Base-by-base conservation (phyloP, 768 basidiomycete genomes). In the Cystobasidium tubakii region DNA sequence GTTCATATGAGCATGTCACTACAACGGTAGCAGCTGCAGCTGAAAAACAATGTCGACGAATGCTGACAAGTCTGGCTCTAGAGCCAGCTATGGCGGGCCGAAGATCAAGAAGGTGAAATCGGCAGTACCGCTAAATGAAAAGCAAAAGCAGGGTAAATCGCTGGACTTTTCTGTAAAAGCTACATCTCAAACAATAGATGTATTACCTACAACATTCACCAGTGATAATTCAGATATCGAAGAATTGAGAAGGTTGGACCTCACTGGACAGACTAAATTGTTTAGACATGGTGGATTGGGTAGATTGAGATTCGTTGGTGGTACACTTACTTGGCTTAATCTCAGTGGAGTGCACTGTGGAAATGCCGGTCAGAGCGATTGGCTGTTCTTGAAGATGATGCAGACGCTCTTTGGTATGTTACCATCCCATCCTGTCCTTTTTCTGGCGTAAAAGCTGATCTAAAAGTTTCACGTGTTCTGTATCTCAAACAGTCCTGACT, bases 291-390 rank as follows among this genome's bases (percentile, higher is more conserved):
- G 21, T 55, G 54, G 33, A 13, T 53, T 71, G 10, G 55, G 44
- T 27, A 46, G 19, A n/a, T 29, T 71, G 9, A 53, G 69, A 53
- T 71, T 71, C 55, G 55, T 53, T 21, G 69, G 69, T 27, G 53
- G 55, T 19, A 71, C 69, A 4, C 36, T 71, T 25, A 71, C 69
- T 27, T 71, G 69, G 69, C 54, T 71, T 34, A 71, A 71, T 60
- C 17, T 71, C 29, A 57, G 36, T 21, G 69, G 69, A 60, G 54
- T 71, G 12, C 12, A 71, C 25, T 57, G 69, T n/a, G 36, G 69
- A n/a, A 12, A 13, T 36, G 54, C 23, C 54, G 29, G 29, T 34
- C 2, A 27, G 9, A 50, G 7, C 9, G 42, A 67, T 29, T 67
- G 66, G 63, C 63, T 65, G 7, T 65, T 39, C 15, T 36, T 65